Evolutionary conservation across 2,329 filamentous ascomycete species (phyloP), one percentile per base, ranked within the genome.

Genomic region (Microsporum audouinii): DNA sequence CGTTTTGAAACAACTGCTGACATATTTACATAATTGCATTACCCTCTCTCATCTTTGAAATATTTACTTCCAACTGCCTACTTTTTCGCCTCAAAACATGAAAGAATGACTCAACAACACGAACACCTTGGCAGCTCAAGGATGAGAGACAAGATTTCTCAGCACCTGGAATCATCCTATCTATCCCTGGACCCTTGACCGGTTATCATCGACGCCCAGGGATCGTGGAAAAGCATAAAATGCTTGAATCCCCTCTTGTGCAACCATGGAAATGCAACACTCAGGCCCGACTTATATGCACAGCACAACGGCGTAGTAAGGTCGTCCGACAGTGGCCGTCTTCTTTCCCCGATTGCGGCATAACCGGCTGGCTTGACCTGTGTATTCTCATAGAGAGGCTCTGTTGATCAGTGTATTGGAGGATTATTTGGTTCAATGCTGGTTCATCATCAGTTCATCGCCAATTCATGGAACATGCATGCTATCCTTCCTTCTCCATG

Each of bases 161-260:
- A 7, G 31, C 10, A 55, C 29, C n/a, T 55, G 51, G 51, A 55
- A 55, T 12, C 6, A 34, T 55, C 12, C 33, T 2, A 17, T 14
- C 33, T 2, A 17, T 14, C 51, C 51, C 23, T 29, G 14, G 31
- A 2, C 49, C 27, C 51, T 36, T 34, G 51, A 23, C 29, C 51
- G 51, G 51, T 55, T 55, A 55, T 55, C 51, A 55, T 55, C 51
- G 51, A 55, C 29, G n/a, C 31, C 49, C 51, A 55, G 51, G 43
- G 51, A 55, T 55, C 33, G 31, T 36, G 5, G n/a, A 31, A 55
- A 55, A 55, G 51, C 51, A 55, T 55, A 55, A 55, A 55, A 55
- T 55, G 51, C 51, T 55, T 55, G 51, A 55, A 55, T 55, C 31
- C 12, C 10, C 12, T 53, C 2, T 23, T 53, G 49, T 53, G 8